Evolutionary conservation across 306 rosid genomes (phyloP), one percentile per base, ranked within the genome.

Genomic region (Arachis hypogaea): DNA sequence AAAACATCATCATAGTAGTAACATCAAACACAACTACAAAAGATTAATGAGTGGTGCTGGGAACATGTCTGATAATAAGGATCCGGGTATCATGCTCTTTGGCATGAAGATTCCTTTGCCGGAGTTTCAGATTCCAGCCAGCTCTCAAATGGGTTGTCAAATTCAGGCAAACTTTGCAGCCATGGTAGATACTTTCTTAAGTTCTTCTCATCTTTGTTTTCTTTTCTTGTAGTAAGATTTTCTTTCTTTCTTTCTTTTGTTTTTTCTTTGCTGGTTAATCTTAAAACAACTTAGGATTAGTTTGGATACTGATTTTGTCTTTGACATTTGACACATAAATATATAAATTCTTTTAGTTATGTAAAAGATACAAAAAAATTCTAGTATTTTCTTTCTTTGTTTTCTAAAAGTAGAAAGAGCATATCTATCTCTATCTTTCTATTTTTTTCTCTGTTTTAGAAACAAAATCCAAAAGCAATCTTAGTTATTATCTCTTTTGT

Each of bases 61-160:
- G 50, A 68, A 64, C 56, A 76, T 75, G 82, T 50, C 45, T 55
- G 58, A 44, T 68, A 73, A 44, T 68, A 73, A 68, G 68, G 88
- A 88, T 88, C 83, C 73, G 44, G 86, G 78, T 62, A 71, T 91
- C 41, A 91, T 71, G 84, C 97, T 91, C 77, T 91, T 88, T 63
- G 97, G 97, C 1, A 76, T 77, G 72, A 88, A 83, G 68, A 86
- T 91, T 77, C 79, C 87, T 3, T 63, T 87, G 63, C 77, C 85
- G 58, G 82, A 77, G 69, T 83, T 46, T 68, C 89, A 77, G 76
- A 80, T 69, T 82, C 84, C 78, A 78, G 73, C 52, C 2, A 51
- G 6, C 63, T 73, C 77, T 72, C 61, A 50, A 44, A 29, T 54
- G 73, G 74, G 57, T 49, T 79, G 50, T 77, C 83, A 77, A 77